Percentiles rank a stretch among this genome's conserved stretches.
These are phyloP conservation scores for Rubia peregrina DNA, from an alignment of 305 asterid genomes.

Conservation along the genomic window DNA sequence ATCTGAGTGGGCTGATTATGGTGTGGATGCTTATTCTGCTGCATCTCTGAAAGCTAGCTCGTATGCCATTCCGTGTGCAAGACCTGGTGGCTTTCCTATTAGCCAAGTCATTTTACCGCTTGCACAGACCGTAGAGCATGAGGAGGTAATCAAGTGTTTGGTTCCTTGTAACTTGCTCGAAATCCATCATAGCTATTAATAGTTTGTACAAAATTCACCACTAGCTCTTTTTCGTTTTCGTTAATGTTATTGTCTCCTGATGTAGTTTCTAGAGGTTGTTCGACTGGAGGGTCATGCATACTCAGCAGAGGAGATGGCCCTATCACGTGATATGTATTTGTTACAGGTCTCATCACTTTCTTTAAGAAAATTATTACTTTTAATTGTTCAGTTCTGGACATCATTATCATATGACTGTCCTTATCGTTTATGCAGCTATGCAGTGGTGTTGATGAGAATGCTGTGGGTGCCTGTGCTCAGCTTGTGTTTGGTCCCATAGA, in stretches of 20 bases:
- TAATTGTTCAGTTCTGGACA: background rate
- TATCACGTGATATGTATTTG: slow-evolving; percentile 85
- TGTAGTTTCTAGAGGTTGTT: slow-evolving; percentile 84
- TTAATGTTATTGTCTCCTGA: background rate
- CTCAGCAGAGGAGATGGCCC: slow-evolving; percentile 73
- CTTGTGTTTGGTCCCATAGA: slow-evolving; percentile 92
- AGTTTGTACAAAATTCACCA: background rate
- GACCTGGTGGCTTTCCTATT: slow-evolving; percentile 73
- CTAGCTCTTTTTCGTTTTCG: background rate
- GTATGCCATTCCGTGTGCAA: slow-evolving; percentile 71
- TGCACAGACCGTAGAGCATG: slow-evolving; percentile 83
- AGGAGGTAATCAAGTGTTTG: slow-evolving; percentile 55
- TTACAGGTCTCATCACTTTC: slow-evolving; percentile 48
- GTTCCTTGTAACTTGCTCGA: background rate
- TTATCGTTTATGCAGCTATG: slow-evolving; percentile 47
- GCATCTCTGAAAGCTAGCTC: slow-evolving; percentile 84
- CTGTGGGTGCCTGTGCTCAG: slow-evolving; percentile 77
- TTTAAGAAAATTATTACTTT: background rate
- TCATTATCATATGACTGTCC: slow-evolving; percentile 4
- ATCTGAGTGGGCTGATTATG: slow-evolving; percentile 95
- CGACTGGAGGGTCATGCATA: slow-evolving; percentile 89
- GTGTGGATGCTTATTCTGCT: slow-evolving; percentile 82
- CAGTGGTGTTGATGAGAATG: slow-evolving; percentile 79
- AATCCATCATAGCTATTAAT: background rate
- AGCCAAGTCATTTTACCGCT: slow-evolving; percentile 88